Conservation (phyloP, 345 rosid species). For the Eutrema yunnanense region DNA sequence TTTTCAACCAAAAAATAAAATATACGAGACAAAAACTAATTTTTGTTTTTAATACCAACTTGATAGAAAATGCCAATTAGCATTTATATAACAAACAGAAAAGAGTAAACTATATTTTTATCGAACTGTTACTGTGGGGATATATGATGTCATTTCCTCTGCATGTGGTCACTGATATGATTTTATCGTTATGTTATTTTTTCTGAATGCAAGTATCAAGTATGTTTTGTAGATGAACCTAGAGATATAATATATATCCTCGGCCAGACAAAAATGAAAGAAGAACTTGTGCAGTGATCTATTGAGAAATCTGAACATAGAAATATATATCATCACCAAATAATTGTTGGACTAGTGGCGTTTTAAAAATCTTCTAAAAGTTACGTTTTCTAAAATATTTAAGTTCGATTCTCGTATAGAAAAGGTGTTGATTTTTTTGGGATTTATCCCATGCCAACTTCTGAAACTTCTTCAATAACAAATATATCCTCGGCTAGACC, state of each 20-base stretch:
- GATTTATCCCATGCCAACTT: too few species aligned
- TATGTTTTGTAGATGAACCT: neutral
- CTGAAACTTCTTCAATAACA: too few species aligned
- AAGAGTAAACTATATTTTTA: neutral
- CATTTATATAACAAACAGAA: slow-evolving; percentile 4
- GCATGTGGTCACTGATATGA: neutral
- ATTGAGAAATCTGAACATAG: neutral
- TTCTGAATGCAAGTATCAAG: neutral
- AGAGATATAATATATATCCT: neutral
- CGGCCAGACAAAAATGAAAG: neutral
- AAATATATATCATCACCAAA: neutral
- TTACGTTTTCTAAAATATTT: neutral
- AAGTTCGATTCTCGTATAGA: neutral
- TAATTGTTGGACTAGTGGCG: neutral
- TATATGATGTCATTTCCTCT: slow-evolving; percentile 5
- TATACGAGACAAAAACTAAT: neutral
- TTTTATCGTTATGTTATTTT: neutral
- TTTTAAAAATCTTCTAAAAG: neutral
- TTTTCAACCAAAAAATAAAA: neutral
- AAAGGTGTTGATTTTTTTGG: too few species aligned
- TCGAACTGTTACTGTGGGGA: neutral
- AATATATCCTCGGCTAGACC: too few species aligned
- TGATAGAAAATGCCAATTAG: slow-evolving; percentile 19
- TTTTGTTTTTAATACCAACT: neutral
- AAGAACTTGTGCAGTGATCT: neutral